phyloP scores from a whole-genome alignment of 2,329 filamentous ascomycete genomes.

The Fusarium hostae region DNA sequence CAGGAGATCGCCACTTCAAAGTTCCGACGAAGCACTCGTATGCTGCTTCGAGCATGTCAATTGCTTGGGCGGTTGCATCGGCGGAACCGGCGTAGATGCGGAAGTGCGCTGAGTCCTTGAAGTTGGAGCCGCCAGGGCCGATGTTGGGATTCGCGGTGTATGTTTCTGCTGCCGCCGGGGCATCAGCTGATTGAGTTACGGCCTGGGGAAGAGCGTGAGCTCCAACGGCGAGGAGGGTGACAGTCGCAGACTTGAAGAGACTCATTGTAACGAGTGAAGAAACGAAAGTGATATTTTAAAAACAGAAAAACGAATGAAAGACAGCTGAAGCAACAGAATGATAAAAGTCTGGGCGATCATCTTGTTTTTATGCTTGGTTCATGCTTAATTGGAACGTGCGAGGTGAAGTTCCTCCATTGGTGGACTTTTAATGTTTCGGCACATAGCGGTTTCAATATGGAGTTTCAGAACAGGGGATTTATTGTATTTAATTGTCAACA shows the following conservation, averaged over 20 bases:
- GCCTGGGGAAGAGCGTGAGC: constrained; percentile 33
- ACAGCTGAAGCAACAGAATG: neutral
- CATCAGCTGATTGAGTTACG: neutral
- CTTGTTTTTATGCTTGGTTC: constrained; percentile 7
- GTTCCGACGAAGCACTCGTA: constrained; percentile 54
- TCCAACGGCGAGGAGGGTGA: constrained; percentile 28
- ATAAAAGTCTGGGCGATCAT: neutral
- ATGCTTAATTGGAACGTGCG: neutral
- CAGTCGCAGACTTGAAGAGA: constrained; percentile 11
- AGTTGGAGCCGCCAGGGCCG: constrained; percentile 48
- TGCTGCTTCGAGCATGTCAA: constrained; percentile 58
- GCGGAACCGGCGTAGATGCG: constrained; percentile 50
- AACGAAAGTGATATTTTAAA: neutral
- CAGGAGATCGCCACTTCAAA: constrained; percentile 54
- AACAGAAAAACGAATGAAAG: neutral
- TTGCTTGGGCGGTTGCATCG: constrained; percentile 39
- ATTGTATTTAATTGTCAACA: neutral
- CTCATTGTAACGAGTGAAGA: constrained; percentile 24
- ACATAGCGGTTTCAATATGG: constrained; percentile 12
- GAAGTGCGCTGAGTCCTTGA: constrained; percentile 53
- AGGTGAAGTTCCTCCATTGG: neutral
- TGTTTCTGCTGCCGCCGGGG: constrained; percentile 28
- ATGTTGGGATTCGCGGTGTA: constrained; percentile 48
- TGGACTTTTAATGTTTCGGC: constrained; percentile 7
- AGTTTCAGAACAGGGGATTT: constrained; percentile 15